Conservation (phyloP, 1,284 basidiomycete species). For the Pyrrhoderma lamaoense region DNA sequence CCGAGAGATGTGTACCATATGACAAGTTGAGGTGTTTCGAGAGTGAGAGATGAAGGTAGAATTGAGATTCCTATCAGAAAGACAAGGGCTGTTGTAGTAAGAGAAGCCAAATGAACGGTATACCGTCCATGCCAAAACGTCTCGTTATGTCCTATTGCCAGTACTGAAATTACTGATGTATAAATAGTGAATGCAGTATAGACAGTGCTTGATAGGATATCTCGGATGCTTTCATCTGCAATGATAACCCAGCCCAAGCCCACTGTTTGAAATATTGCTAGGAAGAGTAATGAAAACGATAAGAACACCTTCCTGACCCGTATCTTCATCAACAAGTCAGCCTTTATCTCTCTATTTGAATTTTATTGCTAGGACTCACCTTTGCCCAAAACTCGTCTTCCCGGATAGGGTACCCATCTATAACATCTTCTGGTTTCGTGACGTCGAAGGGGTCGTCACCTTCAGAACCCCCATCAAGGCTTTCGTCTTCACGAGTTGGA, state of each 20-base stretch:
- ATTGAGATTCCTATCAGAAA: conserved; percentile 46
- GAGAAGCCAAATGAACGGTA: conserved; percentile 56
- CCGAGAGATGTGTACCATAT: conserved; percentile 44
- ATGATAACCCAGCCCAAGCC: conserved; percentile 46
- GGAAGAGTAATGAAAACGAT: conserved; percentile 35
- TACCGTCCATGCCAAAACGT: conserved; percentile 48
- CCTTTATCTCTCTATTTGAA: neutral
- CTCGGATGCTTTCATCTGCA: conserved; percentile 27
- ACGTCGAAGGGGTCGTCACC: conserved; percentile 72
- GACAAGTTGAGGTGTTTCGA: conserved; percentile 22
- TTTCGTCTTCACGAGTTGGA: conserved; percentile 33
- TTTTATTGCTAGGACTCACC: conserved; percentile 34
- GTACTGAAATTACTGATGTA: conserved; percentile 43
- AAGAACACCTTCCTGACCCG: conserved; percentile 49
- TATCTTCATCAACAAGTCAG: conserved; percentile 33
- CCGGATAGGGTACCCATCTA: conserved; percentile 72
- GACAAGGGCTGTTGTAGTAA: conserved; percentile 48
- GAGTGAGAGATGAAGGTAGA: conserved; percentile 35
- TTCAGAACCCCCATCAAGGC: conserved; percentile 26
- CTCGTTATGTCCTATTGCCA: conserved; percentile 47
- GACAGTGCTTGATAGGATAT: conserved; percentile 38
- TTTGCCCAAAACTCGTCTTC: conserved; percentile 64
- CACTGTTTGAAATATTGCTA: conserved; percentile 45
- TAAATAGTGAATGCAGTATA: conserved; percentile 58
- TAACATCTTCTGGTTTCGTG: conserved; percentile 56